Evolutionary conservation across 441 rosid species (phyloP).

Genomic region (Populus tomentosa): DNA sequence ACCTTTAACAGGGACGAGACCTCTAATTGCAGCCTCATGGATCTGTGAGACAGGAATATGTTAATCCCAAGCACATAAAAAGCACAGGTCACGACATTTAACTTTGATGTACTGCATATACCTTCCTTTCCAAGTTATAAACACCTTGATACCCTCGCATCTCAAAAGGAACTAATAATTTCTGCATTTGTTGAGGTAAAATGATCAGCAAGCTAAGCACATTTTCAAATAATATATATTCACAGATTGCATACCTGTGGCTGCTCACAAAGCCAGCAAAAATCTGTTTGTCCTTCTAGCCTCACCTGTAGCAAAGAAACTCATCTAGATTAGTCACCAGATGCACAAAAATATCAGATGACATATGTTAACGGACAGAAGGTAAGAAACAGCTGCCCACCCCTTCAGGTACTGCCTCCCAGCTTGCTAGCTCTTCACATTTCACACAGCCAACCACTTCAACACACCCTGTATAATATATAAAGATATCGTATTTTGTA

Average conservation of each 20-base stretch:
- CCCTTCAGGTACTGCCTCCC: constrained; percentile 79
- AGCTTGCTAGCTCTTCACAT: constrained; percentile 60
- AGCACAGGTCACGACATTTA: neutral
- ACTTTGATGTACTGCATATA: constrained; percentile 12
- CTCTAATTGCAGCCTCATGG: constrained; percentile 66
- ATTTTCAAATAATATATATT: neutral
- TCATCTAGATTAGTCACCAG: no score
- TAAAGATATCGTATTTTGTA: neutral
- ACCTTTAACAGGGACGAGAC: constrained; percentile 47
- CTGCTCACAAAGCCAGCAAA: no score
- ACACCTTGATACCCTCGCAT: constrained; percentile 82
- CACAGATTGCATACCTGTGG: neutral
- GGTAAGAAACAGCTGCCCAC: constrained; percentile 20
- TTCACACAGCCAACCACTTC: constrained; percentile 80
- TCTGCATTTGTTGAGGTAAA: constrained; percentile 32
- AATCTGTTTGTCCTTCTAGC: no score
- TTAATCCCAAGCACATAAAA: neutral
- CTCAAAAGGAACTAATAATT: constrained; percentile 75
- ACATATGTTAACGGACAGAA: no score
- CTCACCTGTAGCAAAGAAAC: no score
- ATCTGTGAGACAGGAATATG: constrained; percentile 32
- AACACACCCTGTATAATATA: constrained; percentile 58
- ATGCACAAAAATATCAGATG: no score
- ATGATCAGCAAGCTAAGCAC: constrained; percentile 4
- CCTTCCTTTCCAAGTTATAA: constrained; percentile 92